Base-by-base conservation (phyloP, 1,284 basidiomycete species). In the Ustilago tritici region DNA sequence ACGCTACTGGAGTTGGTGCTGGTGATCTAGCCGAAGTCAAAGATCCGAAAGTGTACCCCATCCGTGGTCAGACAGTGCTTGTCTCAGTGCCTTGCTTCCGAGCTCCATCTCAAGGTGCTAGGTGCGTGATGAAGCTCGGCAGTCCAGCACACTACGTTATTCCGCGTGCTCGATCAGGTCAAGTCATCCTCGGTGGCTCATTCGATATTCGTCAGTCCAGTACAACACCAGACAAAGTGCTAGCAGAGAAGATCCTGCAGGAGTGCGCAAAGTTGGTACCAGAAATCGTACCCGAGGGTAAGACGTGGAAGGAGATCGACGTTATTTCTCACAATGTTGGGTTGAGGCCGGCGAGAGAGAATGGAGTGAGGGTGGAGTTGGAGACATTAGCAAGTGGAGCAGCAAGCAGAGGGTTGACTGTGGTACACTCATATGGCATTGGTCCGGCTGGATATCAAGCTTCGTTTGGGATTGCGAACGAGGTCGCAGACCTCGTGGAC, bases 61-160 rank as follows among this genome's bases (percentile, higher is more conserved):
- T 95, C 60, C 89, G 93, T 49, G 95, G 95, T 0, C 95, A 97
- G 87, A 95, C 93, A 0, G 90, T 95, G 10, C 87, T 94, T 32
- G 88, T 94, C 14, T 87, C 90, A 61, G 92, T 93, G 0, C 93
- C 94, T 1, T 90, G 85, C 2, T 81, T 81, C 65, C 65, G 49
- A 10, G 32, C 28, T 4, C 57, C 64, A 17, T 56, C 12, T 3
- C 14, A 32, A 9, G 53, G 47, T 2, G 72, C 80, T 2, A 53
- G 73, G 19, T 84, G 82, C 69, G 70, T 77, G n/a, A 76, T 73
- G 65, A 75, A 79, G 34, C 52, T 72, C 32, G 63, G 59, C 23
- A 55, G 55, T 10, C 72, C 72, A 2, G 59, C 82, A 0, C 57
- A 66, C 17, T 91, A 91, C 82, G 87, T 91, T 55, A 91, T 91